Evolutionary conservation across 345 rosid species (phyloP), one percentile per base, ranked within the genome.

Genomic region (Sonneratia caseolaris): DNA sequence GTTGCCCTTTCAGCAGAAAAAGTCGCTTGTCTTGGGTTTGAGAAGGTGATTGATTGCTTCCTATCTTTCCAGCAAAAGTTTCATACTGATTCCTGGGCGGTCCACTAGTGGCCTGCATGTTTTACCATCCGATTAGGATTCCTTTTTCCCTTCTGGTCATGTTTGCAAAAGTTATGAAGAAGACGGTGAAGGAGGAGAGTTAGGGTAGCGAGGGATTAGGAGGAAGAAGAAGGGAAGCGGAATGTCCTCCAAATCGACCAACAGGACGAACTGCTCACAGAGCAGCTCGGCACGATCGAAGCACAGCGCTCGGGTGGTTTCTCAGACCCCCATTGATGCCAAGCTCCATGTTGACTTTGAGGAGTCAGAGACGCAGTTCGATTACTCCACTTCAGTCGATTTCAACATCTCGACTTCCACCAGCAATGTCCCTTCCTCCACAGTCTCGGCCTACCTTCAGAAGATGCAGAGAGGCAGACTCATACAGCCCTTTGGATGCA

Each of bases 401-500:
- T 66, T 83, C 61, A 87, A 86, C 77, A 68, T 78, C 72, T 79
- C 91, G 11, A 82, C 76, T 77, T 84, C 96, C 12, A 83, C 89
- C 1, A 76, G 81, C 75, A 85, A 88, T 72, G 79, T 86, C 72
- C 83, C 91, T 61, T 87, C 92, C 62, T 80, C 85, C 18, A 81
- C 86, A 37, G 81, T 88, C 22, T 85, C 96, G 11, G 84, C 89
- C 59, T 92, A 88, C 82, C 86, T 90, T 69, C 92, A 85, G 73
- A 88, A 84, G 75, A 89, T 88, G 84, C 92, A 90, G 83, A 86
- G 92, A 79, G 96, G 97, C 10, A 75, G 72, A 71, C 79, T 86
- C 55, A 86, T 92, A 74, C 96, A 88, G 75, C 90, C 94, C 37
- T 90, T 86, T 71, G 97, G 97, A 38, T 92, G 96, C 74, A 66